Evolutionary conservation across 331 rosid species (phyloP), one percentile per base, ranked within the genome.

Genomic region (Cydonia oblonga): DNA sequence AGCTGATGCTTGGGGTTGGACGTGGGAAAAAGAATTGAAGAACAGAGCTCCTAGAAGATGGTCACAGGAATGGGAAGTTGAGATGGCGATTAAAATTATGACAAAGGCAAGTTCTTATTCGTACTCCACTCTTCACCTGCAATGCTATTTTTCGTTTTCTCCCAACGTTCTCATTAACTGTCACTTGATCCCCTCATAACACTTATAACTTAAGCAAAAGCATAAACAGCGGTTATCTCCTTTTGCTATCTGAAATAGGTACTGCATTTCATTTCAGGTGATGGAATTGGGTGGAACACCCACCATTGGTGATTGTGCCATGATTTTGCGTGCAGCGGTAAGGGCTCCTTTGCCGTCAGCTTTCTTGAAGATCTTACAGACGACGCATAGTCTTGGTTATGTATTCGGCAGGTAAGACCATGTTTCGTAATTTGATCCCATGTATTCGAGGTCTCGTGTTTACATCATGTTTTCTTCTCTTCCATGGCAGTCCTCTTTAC

Each of bases 1-100:
- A 64, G 96, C 97, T 68, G 96, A 93, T 84, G 97, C 86, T 65
- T 93, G 98, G 97, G 96, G 96, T 76, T 93, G 98, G 98, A 93
- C 91, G 23, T 93, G 98, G 98, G 98, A 89, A 71, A 88, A 59
- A 80, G 89, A 93, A 69, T 76, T 87, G 68, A 86, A 81, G 88
- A 91, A 77, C 70, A 84, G 68, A 87, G 80, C 86, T 81, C 98
- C 96, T 4, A 76, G 81, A 52, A 84, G 84, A 83, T 93, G 98
- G 98, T 91, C 96, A 59, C 97, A 85, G 71, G 98, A 93, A 79
- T 85, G 96, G 98, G 98, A 93, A 89, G 91, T 89, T 53, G 96
- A 83, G 78, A 72, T 93, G 87, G 96, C 96, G 64, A 83, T 89
- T 75, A 83, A 85, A 82, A 86, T 93, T 77, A 87, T 89, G 92